A percentile compares a stretch with the other conserved stretches of the same genome.
phyloP scores from a whole-genome alignment of 1,284 basidiomycete species.

The Boletus semigastroideus region DNA sequence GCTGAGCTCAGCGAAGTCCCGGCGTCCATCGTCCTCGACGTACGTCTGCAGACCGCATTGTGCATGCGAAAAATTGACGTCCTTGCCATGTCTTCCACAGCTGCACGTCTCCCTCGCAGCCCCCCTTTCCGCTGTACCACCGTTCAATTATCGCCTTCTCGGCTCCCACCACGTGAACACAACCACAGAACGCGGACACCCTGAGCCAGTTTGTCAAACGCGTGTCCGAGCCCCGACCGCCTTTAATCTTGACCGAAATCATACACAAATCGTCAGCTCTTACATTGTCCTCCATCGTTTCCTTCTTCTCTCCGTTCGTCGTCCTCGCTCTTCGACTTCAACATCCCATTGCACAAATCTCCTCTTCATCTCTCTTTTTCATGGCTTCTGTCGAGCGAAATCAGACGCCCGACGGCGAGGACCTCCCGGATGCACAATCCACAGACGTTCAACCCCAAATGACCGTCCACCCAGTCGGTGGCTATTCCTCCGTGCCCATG shows the following conservation, averaged over 20 bases:
- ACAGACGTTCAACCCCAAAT: conserved; percentile 48
- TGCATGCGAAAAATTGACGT: conserved; percentile 27
- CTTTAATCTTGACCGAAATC: conserved; percentile 36
- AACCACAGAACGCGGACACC: conserved; percentile 30
- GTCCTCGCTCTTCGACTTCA: background rate
- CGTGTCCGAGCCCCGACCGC: conserved; percentile 34
- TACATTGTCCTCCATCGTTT: conserved; percentile 22
- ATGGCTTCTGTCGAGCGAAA: conserved; percentile 37
- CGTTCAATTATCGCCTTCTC: conserved; percentile 27
- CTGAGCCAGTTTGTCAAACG: conserved; percentile 37
- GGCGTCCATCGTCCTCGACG: conserved; percentile 17
- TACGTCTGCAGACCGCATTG: conserved; percentile 26
- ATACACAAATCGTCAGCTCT: conserved; percentile 27
- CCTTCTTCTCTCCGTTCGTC: conserved; percentile 9
- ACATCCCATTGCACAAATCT: conserved; percentile 5
- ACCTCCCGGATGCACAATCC: conserved; percentile 36
- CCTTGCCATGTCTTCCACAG: conserved; percentile 22
- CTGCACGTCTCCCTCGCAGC: conserved; percentile 9
- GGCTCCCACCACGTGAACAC: conserved; percentile 37
- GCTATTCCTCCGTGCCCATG: conserved; percentile 56
- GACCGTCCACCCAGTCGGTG: conserved; percentile 49
- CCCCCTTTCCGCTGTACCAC: conserved; percentile 17
- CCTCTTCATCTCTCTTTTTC: conserved; percentile 14
- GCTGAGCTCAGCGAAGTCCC: conserved; percentile 36
- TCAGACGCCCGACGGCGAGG: conserved; percentile 38